A percentile compares a stretch with the other conserved stretches of the same genome.
Evolutionary conservation across 495 filamentous ascomycete species (phyloP).

Genomic region (Aspergillus indologenus): DNA sequence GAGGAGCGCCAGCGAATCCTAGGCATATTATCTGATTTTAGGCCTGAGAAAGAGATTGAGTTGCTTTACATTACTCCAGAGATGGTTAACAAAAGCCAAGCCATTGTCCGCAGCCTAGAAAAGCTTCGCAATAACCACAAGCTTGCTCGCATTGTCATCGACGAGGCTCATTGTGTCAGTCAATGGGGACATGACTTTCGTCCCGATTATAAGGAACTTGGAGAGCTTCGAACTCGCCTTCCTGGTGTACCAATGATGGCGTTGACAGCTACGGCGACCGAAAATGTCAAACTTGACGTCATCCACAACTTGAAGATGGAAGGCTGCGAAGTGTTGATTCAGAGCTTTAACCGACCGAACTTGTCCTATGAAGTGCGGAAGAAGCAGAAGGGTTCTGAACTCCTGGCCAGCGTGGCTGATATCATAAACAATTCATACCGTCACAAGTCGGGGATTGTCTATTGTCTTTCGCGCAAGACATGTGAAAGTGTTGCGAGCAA

Average conservation of each 20-base stretch:
- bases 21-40: slow-evolving; percentile 50
- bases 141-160: slow-evolving; percentile 89
- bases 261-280: slow-evolving; percentile 89
- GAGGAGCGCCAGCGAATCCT: slow-evolving; percentile 59
- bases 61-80: slow-evolving; percentile 94
- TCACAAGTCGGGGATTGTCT: slow-evolving; percentile 85
- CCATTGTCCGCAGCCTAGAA: slow-evolving; percentile 58
- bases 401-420: slow-evolving; percentile 64
- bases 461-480: slow-evolving; percentile 79
- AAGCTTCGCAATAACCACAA: slow-evolving; percentile 60
- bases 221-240: slow-evolving; percentile 63
- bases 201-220: slow-evolving; percentile 89
- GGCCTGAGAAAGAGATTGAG: slow-evolving; percentile 69
- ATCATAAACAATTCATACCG: slow-evolving; percentile 64
- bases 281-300: slow-evolving; percentile 86
- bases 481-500: slow-evolving; percentile 76
- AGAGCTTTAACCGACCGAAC: slow-evolving; percentile 94
- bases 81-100: slow-evolving; percentile 79
- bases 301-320: slow-evolving; percentile 82
- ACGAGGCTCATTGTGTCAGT: slow-evolving; percentile 97
- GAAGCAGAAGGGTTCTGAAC: slow-evolving; percentile 53
- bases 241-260: slow-evolving; percentile 86
- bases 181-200: slow-evolving; percentile 99
- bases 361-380: slow-evolving; percentile 76
- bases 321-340: slow-evolving; percentile 70